A percentile compares a stretch with the other conserved stretches of the same genome.
phyloP scores from a whole-genome alignment of 2,329 filamentous ascomycete species.

The Colletotrichum costaricense region DNA sequence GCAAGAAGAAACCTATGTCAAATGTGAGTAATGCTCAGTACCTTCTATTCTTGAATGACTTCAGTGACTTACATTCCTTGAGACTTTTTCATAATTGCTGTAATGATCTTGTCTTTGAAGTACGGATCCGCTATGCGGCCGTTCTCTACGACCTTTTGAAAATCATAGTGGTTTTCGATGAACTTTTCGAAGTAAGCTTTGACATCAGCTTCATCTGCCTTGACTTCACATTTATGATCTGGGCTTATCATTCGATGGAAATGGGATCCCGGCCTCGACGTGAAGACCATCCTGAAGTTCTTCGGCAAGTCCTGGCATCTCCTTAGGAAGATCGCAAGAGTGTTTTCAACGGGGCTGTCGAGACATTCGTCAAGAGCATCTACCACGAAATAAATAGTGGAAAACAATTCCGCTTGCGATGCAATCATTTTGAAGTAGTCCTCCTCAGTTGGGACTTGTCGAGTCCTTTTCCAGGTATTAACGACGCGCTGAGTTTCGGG shows the following conservation, averaged over 20 bases:
- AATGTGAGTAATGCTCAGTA: neutral
- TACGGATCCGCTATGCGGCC: neutral
- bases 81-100: neutral
- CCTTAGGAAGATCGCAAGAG: neutral
- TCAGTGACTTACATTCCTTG: conserved; percentile 9
- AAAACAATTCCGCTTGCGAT: neutral
- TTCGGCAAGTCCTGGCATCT: neutral
- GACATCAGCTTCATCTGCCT: neutral
- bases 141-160: neutral
- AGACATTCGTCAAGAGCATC: conserved; percentile 23
- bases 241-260: neutral
- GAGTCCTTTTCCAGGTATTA: neutral
- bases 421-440: conserved; percentile 12
- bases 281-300: conserved; percentile 1
- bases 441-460: neutral
- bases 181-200: conserved; percentile 6
- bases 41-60: no score
- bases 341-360: neutral
- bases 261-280: neutral
- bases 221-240: neutral
- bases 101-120: neutral
- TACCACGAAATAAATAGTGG: neutral
- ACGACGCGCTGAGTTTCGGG: neutral
- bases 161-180: neutral
- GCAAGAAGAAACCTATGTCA: conserved; percentile 11